Percentiles rank a stretch among this genome's conserved stretches.
Evolutionary conservation across 2,329 filamentous ascomycete species (phyloP).

Genomic region (Aspergillus clavatus): DNA sequence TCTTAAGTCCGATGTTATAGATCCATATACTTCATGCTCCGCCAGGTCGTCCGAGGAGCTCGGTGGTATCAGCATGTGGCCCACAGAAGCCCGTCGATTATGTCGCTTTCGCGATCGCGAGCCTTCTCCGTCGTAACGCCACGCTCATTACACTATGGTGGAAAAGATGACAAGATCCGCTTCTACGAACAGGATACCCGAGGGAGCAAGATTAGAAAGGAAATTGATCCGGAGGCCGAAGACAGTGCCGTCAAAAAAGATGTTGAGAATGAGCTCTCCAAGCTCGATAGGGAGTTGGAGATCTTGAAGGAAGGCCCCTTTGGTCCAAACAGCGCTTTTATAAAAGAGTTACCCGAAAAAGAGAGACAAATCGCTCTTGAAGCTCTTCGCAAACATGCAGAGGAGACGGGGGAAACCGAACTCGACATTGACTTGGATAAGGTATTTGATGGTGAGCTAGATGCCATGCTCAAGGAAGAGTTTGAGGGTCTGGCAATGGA

Average conservation of each 20-base stretch:
- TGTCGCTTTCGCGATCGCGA: conserved; percentile 21
- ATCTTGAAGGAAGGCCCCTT: conserved; percentile 41
- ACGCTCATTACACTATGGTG: conserved; percentile 30
- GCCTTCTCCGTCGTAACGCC: conserved; percentile 29
- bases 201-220: conserved; percentile 32
- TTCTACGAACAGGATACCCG: conserved; percentile 42
- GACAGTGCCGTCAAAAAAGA: conserved; percentile 34
- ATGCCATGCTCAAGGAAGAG: conserved; percentile 37
- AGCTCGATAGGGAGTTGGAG: conserved; percentile 39
- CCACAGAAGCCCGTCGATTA: conserved; percentile 29
- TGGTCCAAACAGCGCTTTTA: conserved; percentile 41
- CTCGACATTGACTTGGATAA: conserved; percentile 28
- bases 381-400: conserved; percentile 40
- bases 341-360: conserved; percentile 38
- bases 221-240: conserved; percentile 38
- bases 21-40: conserved; percentile 38
- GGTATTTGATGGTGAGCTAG: conserved; percentile 40
- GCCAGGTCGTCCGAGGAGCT: conserved; percentile 41
- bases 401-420: conserved; percentile 28
- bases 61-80: conserved; percentile 41
- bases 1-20: conserved; percentile 31
- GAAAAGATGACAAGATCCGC: conserved; percentile 38
- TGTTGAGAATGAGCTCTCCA: conserved; percentile 34
- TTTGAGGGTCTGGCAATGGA: conserved; percentile 35
- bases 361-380: conserved; percentile 40